Evolutionary conservation across 345 rosid genomes (phyloP), one percentile per base, ranked within the genome.

Genomic region (Salix koriyanagi): DNA sequence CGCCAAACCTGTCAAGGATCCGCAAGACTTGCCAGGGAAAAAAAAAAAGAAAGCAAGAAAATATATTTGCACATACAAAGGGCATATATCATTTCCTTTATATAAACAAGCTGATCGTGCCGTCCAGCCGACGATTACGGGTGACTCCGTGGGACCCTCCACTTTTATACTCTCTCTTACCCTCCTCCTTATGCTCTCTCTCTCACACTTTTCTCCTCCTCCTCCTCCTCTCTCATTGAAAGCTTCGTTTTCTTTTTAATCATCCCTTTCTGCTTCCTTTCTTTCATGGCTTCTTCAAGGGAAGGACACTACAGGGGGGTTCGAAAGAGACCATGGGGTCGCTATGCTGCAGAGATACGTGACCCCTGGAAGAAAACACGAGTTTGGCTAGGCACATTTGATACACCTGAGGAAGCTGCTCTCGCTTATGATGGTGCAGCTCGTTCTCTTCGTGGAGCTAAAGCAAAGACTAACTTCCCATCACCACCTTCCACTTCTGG

Each of bases 281-380:
- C 3, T 28, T 34, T 44, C 64, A 87, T 88, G 96, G 87, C 96
- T 73, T 84, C 97, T 19, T 75, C 94, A 26, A 84, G 89, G 19
- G 97, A 91, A 71, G 97, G 90, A 41, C 98, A 91, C 85, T 93
- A 89, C 89, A 82, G 97, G 60, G 98, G 98, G 14, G 98, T 94
- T 19, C 70, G 97, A 48, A 94, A 94, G 94, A 83, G 98, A 81
- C 98, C 98, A 13, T 94, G 98, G 98, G 98, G 98, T 5, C 89
- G 97, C 28, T 94, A 92, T 85, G 97, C 97, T 0, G 98, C 98
- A 0, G 98, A 94, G 88, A 94, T 94, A 73, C 91, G 98, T 34
- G 98, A 92, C 84, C 98, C 98, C 0, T 92, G 97, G 97, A 94
- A 94, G 88, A 94, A 94, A 80, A 89, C 97, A 12, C 82, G 97